Base-by-base conservation (phyloP, 306 rosid genomes). In the Crotalaria pallida region DNA sequence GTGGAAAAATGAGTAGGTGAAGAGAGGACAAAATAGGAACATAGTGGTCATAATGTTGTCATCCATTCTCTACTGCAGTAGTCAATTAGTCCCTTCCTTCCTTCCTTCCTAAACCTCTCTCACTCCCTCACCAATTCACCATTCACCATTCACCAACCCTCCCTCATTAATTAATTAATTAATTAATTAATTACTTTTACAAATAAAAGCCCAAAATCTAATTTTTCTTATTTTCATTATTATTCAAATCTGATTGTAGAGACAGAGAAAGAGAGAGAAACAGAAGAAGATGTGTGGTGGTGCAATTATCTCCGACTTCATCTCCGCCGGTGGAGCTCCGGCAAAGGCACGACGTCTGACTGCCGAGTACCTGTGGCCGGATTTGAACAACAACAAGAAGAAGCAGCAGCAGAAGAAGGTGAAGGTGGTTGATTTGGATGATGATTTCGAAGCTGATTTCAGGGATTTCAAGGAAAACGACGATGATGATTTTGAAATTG, bases 371-470 rank as follows among this genome's bases (percentile, higher is more conserved):
- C 82, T 87, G 22, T 85, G 90, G 93, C 80, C 88, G 8, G 81
- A 85, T 77, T 84, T 85, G 48, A 83, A 82, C 77, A 87, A 83
- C 57, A 34, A 68, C 82, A 1, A 72, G 16, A 85, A 75, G 71
- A 58, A 67, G 51, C 51, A 76, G 8, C 80, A 79, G 79, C 66
- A 84, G 3, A 44, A 31, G 17, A 65, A 78, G 61, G 57, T 79
- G 52, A 84, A 64, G 47, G 55, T 86, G 29, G 19, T 82, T 23
- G 85, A 81, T 41, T 33, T 74, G 10, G 88, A 84, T 22, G 83
- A 81, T 16, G 88, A 88, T 45, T 91, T 91, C 74, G 97, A 91
- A 79, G 96, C 91, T 29, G 97, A 85, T 78, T 91, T 91, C 57
- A 82, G 80, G 78, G 83, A 73, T 5, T 91, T 91, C 84, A 91